Conservation (phyloP, 768 basidiomycete species). For the Kwoniella europaea region DNA sequence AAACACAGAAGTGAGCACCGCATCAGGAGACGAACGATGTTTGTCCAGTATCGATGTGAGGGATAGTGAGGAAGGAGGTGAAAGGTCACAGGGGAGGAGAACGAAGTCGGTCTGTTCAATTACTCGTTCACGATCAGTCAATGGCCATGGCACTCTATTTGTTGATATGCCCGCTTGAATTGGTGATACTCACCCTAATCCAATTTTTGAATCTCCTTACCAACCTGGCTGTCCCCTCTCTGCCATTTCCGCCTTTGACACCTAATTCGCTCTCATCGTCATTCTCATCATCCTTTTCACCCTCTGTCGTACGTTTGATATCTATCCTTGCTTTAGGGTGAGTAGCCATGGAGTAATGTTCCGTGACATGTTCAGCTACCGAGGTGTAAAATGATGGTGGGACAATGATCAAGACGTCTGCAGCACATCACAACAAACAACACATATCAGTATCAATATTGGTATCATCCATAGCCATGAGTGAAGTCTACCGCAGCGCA, state of each 20-base stretch:
- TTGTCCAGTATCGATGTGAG: slow-evolving; percentile 75
- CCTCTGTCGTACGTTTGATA: slow-evolving; percentile 68
- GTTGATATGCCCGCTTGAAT: not conserved
- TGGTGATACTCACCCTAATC: slow-evolving; percentile 63
- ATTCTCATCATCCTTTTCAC: slow-evolving; percentile 45
- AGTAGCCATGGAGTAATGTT: slow-evolving; percentile 68
- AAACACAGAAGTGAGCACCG: slow-evolving; percentile 55
- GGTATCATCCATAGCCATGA: no score
- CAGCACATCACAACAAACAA: slow-evolving; percentile 4
- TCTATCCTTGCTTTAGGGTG: slow-evolving; percentile 73
- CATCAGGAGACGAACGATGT: slow-evolving; percentile 64
- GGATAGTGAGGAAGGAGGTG: slow-evolving; percentile 75
- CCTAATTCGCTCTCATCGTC: slow-evolving; percentile 25
- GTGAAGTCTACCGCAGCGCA: no score
- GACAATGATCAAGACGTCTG: slow-evolving; percentile 86
- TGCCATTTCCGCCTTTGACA: slow-evolving; percentile 4
- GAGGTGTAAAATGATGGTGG: slow-evolving; percentile 64
- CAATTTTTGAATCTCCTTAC: slow-evolving; percentile 75
- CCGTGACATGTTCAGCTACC: slow-evolving; percentile 83
- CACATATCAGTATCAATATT: not conserved
- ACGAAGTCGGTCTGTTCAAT: slow-evolving; percentile 72
- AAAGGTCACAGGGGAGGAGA: slow-evolving; percentile 86
- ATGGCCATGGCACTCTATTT: not conserved
- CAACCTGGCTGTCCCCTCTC: slow-evolving; percentile 58
- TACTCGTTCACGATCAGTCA: not conserved